phyloP scores from a whole-genome alignment of 768 basidiomycete genomes.

The Cystobasidium tubakii region DNA sequence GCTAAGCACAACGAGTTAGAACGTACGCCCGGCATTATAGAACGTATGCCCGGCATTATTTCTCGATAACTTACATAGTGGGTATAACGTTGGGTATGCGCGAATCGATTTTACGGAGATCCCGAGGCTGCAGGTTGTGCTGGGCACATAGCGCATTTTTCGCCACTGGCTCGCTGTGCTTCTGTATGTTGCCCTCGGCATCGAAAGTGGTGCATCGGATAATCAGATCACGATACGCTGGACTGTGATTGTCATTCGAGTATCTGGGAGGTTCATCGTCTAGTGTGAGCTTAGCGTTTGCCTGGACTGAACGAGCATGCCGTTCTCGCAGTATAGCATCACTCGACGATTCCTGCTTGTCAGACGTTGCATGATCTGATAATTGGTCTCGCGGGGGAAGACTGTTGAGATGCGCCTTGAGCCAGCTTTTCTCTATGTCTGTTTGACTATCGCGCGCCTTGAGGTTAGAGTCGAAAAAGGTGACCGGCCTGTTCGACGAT shows the following conservation, averaged over 20 bases:
- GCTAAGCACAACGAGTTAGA: constrained; percentile 51
- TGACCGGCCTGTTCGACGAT: neutral
- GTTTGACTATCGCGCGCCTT: neutral
- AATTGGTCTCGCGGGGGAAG: neutral
- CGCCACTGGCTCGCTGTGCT: constrained; percentile 19
- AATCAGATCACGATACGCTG: constrained; percentile 16
- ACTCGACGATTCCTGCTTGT: neutral
- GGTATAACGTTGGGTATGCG: constrained; percentile 64
- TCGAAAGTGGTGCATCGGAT: constrained; percentile 28
- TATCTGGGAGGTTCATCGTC: constrained; percentile 6
- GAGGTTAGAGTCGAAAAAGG: constrained; percentile 12
- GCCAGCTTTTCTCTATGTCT: constrained; percentile 26
- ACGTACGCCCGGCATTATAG: too few species aligned
- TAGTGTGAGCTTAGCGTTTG: constrained; percentile 17
- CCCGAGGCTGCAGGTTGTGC: constrained; percentile 63
- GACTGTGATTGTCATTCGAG: neutral
- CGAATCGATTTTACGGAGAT: constrained; percentile 93
- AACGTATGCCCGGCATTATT: too few species aligned
- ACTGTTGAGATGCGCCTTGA: constrained; percentile 4
- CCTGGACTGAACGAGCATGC: neutral
- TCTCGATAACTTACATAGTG: constrained; percentile 18
- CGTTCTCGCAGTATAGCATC: neutral
- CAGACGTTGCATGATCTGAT: neutral
- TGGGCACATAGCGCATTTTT: constrained; percentile 22
- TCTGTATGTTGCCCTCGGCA: constrained; percentile 24